Conservation (phyloP, 2,329 filamentous ascomycete genomes). For the Calonectria honghensis region DNA sequence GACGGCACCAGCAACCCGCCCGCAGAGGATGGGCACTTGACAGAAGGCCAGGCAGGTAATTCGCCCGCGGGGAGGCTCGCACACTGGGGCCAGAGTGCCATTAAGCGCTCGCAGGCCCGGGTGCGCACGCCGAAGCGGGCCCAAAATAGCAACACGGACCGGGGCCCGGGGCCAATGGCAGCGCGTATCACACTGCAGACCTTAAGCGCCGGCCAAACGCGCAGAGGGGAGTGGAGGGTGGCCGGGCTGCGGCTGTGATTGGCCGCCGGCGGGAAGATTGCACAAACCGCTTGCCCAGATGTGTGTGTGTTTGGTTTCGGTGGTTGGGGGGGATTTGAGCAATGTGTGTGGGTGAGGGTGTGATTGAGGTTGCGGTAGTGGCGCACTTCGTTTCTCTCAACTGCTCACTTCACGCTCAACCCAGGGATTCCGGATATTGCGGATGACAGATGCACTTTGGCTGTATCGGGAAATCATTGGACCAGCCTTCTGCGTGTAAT, state of each 20-base stretch:
- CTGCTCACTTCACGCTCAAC: background rate
- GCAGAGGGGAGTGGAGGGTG: slow-evolving; percentile 23
- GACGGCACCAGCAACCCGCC: slow-evolving; percentile 9
- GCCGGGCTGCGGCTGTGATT: slow-evolving; percentile 19
- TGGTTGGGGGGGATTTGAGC: slow-evolving; percentile 1
- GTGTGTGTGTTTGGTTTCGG: background rate
- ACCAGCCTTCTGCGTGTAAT: background rate
- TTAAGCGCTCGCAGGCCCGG: slow-evolving; percentile 41
- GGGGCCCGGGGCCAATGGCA: slow-evolving; percentile 30
- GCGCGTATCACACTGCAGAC: slow-evolving; percentile 40
- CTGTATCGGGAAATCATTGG: background rate
- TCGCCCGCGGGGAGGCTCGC: slow-evolving; percentile 1
- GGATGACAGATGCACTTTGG: slow-evolving; percentile 10
- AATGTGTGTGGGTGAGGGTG: background rate
- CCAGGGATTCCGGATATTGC: background rate
- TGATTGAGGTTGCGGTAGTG: background rate
- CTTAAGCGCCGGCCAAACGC: slow-evolving; percentile 39
- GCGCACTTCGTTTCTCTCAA: background rate
- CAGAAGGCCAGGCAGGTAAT: slow-evolving; percentile 16
- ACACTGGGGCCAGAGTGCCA: slow-evolving; percentile 19
- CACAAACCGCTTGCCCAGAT: background rate
- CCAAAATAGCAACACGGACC: slow-evolving; percentile 35
- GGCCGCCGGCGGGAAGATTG: slow-evolving; percentile 20
- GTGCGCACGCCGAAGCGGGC: slow-evolving; percentile 15
- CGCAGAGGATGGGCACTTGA: background rate